Conservation (phyloP, 169 alveolate genomes). For the Cardiosporidium cionae region DNA sequence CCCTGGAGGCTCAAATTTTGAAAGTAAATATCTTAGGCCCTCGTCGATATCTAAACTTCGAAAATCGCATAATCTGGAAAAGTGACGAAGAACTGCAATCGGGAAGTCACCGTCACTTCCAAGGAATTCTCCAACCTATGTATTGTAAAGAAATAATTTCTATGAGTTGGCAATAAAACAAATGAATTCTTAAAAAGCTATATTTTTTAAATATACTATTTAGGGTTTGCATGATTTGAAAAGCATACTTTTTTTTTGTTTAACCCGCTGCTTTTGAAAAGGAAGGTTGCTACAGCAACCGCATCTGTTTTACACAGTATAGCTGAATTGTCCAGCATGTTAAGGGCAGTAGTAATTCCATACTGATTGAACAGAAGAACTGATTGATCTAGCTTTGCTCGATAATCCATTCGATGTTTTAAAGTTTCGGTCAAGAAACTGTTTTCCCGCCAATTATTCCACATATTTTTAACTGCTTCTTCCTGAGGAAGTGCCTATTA, state of each 20-base stretch:
- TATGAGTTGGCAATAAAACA: no score
- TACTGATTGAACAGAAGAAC: constrained; percentile 22
- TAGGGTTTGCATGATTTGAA: no score
- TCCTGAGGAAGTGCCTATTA: no score
- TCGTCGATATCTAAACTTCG: constrained; percentile 10
- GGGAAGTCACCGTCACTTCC: constrained; percentile 8
- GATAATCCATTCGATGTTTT: no score
- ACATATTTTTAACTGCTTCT: no score
- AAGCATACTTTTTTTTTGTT: constrained; percentile 19
- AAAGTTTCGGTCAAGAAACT: no score
- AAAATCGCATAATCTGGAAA: constrained; percentile 11
- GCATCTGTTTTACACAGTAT: constrained; percentile 6
- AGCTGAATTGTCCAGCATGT: constrained; percentile 5
- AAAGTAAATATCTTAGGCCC: constrained; percentile 13
- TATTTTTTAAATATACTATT: no score
- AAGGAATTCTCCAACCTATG: constrained; percentile 22
- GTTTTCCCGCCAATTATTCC: no score
- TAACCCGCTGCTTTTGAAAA: constrained; percentile 18
- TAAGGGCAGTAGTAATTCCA: constrained; percentile 21
- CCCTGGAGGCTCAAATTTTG: constrained; percentile 22
- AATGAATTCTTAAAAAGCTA: no score
- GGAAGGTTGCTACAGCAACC: constrained; percentile 11
- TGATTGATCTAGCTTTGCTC: constrained; percentile 20
- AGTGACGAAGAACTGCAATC: constrained; percentile 6
- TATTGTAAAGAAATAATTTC: no score